Conservation (phyloP, 2,329 filamentous ascomycete genomes). For the Claviceps sp. region DNA sequence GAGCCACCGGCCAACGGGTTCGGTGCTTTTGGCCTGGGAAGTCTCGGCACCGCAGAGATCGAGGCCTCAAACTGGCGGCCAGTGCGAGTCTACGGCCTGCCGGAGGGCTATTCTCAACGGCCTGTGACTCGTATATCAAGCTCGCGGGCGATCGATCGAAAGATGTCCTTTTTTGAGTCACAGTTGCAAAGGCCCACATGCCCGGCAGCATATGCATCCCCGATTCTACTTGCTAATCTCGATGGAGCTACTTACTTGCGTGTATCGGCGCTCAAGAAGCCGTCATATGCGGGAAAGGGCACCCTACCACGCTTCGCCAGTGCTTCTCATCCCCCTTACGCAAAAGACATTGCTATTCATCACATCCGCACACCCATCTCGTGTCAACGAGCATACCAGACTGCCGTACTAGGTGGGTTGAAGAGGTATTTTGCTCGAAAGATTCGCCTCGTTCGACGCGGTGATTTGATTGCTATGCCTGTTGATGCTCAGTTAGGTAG, state of each 20-base stretch:
- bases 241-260: conserved; percentile 66
- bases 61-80: conserved; percentile 61
- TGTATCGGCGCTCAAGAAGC: conserved; percentile 54
- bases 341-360: conserved; percentile 68
- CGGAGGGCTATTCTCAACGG: conserved; percentile 55
- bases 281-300: conserved; percentile 33
- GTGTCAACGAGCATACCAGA: conserved; percentile 72
- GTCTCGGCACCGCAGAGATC: conserved; percentile 39
- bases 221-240: conserved; percentile 76
- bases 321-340: conserved; percentile 43
- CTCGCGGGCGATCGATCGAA: conserved; percentile 36
- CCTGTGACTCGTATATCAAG: conserved; percentile 47
- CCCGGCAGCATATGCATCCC: conserved; percentile 63
- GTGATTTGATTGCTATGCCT: conserved; percentile 78
- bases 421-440: conserved; percentile 82
- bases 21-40: conserved; percentile 53
- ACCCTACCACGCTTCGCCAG: conserved; percentile 43
- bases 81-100: conserved; percentile 77
- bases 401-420: conserved; percentile 70
- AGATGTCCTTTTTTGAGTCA: conserved; percentile 51
- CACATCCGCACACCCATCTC: conserved; percentile 84
- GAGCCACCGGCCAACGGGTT: conserved; percentile 58
- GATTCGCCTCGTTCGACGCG: conserved; percentile 68
- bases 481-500: conserved; percentile 77
- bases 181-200: conserved; percentile 48